phyloP scores from a whole-genome alignment of 1,284 basidiomycete genomes.

The Trichosporon coremiiforme region DNA sequence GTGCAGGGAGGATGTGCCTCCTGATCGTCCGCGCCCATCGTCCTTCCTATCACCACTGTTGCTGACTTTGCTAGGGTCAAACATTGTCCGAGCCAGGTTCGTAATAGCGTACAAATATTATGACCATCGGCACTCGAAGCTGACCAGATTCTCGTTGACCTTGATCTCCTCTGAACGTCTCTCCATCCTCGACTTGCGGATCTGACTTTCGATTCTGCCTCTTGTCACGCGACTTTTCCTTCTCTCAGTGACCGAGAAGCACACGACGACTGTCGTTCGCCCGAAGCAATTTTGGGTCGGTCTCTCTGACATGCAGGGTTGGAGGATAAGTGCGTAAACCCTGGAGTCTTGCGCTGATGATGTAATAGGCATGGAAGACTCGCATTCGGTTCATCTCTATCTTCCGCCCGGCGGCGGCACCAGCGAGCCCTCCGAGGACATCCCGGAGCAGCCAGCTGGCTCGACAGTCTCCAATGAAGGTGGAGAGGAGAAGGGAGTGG shows the following conservation, averaged over 20 bases:
- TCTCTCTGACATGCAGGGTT: constrained; percentile 98
- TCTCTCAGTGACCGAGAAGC: constrained; percentile 70
- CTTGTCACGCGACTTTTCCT: too few species aligned
- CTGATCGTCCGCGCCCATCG: too few species aligned
- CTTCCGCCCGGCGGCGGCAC: constrained; percentile 45
- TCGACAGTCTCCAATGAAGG: constrained; percentile 55
- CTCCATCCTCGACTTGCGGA: too few species aligned
- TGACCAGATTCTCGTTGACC: constrained; percentile 22
- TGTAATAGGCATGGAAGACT: constrained; percentile 82
- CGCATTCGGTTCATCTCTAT: constrained; percentile 78
- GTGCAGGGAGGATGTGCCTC: too few species aligned
- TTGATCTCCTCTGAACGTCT: neutral
- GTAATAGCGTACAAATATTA: constrained; percentile 21
- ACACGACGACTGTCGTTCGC: constrained; percentile 74
- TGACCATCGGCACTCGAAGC: neutral
- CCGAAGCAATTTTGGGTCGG: constrained; percentile 74
- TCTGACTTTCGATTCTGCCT: too few species aligned
- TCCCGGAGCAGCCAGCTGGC: constrained; percentile 55
- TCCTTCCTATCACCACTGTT: neutral
- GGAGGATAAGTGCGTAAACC: constrained; percentile 83
- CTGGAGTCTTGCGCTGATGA: neutral
- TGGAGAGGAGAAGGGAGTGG: constrained; percentile 63
- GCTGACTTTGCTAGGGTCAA: constrained; percentile 48
- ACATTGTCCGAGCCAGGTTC: constrained; percentile 56
- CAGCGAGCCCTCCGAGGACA: constrained; percentile 57